These are phyloP conservation scores for Tulasnella calospora DNA, from an alignment of 768 basidiomycete species.

Conservation along the genomic window DNA sequence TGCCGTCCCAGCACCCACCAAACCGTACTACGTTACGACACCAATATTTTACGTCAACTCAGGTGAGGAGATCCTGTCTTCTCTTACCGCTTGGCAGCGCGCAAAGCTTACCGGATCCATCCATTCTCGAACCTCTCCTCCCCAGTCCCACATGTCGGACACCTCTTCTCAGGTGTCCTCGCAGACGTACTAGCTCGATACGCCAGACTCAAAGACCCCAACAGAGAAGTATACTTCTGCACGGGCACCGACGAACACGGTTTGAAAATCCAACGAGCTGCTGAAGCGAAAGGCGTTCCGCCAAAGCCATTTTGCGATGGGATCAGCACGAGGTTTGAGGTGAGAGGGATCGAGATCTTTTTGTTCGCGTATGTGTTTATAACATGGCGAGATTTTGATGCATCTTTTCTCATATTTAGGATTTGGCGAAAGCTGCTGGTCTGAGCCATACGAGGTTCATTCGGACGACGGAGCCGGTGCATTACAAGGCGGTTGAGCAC, in stretches of 20 bases:
- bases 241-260: slow-evolving; percentile 92
- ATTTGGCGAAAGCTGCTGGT: slow-evolving; percentile 57
- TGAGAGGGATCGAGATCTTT: too few species aligned
- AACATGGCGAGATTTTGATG: too few species aligned
- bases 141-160: slow-evolving; percentile 77
- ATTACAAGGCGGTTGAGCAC: slow-evolving; percentile 61
- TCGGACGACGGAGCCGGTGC: slow-evolving; percentile 63
- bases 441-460: slow-evolving; percentile 71
- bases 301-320: slow-evolving; percentile 67
- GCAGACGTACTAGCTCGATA: slow-evolving; percentile 78
- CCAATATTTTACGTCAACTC: slow-evolving; percentile 96
- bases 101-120: background rate
- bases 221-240: slow-evolving; percentile 54
- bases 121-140: background rate
- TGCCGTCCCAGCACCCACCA: slow-evolving; percentile 31
- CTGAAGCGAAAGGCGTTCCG: slow-evolving; percentile 49
- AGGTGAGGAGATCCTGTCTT: slow-evolving; percentile 40
- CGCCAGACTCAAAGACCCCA: slow-evolving; percentile 52
- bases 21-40: slow-evolving; percentile 82
- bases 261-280: slow-evolving; percentile 84
- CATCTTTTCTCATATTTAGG: too few species aligned
- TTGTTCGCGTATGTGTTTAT: too few species aligned
- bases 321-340: slow-evolving; percentile 64
- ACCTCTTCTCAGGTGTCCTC: slow-evolving; percentile 74
- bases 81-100: background rate